These are phyloP conservation scores for Cotoneaster glaucophyllus DNA, from an alignment of 306 rosid species.

Conservation along the genomic window DNA sequence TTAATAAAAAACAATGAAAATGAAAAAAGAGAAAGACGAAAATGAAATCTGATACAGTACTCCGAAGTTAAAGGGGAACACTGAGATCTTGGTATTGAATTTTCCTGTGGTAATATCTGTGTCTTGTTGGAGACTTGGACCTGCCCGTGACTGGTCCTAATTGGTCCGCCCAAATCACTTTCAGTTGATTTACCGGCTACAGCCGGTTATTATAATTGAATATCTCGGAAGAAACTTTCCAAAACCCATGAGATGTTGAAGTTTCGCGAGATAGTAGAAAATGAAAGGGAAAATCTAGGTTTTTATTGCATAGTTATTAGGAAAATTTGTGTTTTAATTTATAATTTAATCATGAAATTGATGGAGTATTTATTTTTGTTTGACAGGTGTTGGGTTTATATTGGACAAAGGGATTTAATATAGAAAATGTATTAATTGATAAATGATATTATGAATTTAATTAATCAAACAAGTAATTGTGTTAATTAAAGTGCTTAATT, in stretches of 20 bases:
- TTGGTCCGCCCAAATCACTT: neutral
- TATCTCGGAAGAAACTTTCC: neutral
- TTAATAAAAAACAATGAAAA: neutral
- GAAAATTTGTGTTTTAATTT: neutral
- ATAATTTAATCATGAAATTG: neutral
- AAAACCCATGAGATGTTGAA: neutral
- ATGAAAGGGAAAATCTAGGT: neutral
- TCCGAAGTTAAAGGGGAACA: constrained; percentile 21
- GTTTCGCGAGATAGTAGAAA: neutral
- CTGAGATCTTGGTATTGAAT: constrained; percentile 18
- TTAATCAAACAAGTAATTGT: neutral
- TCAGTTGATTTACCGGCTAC: constrained; percentile 5
- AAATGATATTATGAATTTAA: neutral
- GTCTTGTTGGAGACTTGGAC: constrained; percentile 5
- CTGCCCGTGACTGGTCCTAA: constrained; percentile 1
- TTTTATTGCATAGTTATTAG: constrained; percentile 3
- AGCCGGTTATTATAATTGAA: constrained; percentile 11
- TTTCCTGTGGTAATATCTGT: constrained; percentile 17
- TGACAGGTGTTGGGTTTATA: neutral
- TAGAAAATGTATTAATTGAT: neutral
- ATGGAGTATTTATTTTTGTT: neutral
- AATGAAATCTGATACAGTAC: neutral
- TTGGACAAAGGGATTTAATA: neutral
- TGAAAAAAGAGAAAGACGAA: neutral
- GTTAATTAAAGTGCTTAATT: neutral